Conservation (phyloP, 140 eudicot species). For the Stevia rebaudiana region DNA sequence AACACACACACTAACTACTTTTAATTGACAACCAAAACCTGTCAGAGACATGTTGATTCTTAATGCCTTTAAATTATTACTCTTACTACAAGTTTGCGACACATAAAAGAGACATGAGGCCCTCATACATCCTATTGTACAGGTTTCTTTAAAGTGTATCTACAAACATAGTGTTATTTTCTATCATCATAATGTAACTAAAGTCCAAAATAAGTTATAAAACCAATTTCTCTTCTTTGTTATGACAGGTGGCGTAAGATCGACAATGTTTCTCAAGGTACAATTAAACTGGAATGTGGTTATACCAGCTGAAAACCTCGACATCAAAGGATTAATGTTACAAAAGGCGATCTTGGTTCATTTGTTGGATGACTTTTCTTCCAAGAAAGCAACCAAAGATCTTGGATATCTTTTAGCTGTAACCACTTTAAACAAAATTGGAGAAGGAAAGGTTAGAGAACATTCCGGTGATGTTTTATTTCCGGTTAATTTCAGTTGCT, state of each 20-base stretch:
- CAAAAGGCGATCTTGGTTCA: slow-evolving; percentile 58
- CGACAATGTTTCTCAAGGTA: slow-evolving; percentile 59
- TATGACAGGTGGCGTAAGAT: slow-evolving; percentile 12
- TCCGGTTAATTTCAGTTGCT: slow-evolving; percentile 62
- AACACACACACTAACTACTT: not conserved
- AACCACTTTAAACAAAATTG: slow-evolving; percentile 50
- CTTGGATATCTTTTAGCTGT: slow-evolving; percentile 72
- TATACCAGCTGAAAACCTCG: slow-evolving; percentile 59
- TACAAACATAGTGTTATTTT: not conserved
- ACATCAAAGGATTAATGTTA: slow-evolving; percentile 56
- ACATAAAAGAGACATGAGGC: not conserved
- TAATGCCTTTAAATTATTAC: not conserved
- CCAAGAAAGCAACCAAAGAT: slow-evolving; percentile 60
- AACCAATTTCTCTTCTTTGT: not conserved
- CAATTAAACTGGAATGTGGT: slow-evolving; percentile 70
- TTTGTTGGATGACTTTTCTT: slow-evolving; percentile 54
- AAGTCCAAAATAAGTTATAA: not conserved
- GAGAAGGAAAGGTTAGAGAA: slow-evolving; percentile 72
- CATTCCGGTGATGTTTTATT: slow-evolving; percentile 69
- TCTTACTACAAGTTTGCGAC: not conserved
- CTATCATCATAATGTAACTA: not conserved
- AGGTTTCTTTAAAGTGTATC: not conserved
- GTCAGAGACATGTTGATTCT: slow-evolving; percentile 9
- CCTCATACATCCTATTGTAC: not conserved
- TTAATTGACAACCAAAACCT: not conserved